Conservation (phyloP, 768 basidiomycete genomes). For the Amanita inopinata region DNA sequence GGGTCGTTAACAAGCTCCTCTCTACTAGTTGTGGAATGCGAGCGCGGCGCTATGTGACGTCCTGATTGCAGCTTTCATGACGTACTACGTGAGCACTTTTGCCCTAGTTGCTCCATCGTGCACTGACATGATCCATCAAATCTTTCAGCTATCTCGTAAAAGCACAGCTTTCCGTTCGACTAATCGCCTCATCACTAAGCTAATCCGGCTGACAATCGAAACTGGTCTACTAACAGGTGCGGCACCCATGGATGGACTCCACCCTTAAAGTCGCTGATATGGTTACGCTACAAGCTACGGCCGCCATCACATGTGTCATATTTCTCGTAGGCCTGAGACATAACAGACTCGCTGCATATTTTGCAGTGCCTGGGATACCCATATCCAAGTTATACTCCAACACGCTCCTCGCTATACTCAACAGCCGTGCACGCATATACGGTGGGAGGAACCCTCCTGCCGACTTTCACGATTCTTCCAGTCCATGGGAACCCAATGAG, state of each 20-base stretch:
- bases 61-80: constrained; percentile 21
- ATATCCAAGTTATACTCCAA: constrained; percentile 25
- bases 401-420: constrained; percentile 23
- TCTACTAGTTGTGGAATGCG: no score
- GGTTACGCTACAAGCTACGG: constrained; percentile 18
- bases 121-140: background rate
- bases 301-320: constrained; percentile 19
- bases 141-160: constrained; percentile 16
- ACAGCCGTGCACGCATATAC: constrained; percentile 19
- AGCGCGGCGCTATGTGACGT: constrained; percentile 23
- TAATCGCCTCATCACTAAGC: constrained; percentile 18
- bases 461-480: background rate
- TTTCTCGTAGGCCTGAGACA: constrained; percentile 20
- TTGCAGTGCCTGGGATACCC: constrained; percentile 22
- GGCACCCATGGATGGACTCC: background rate
- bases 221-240: constrained; percentile 24
- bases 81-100: constrained; percentile 19
- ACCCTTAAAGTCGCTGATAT: background rate
- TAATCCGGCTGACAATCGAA: constrained; percentile 24
- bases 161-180: constrained; percentile 19
- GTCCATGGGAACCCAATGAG: background rate
- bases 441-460: constrained; percentile 11
- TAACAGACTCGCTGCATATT: constrained; percentile 18
- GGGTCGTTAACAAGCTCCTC: no score
- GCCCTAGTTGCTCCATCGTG: background rate